A percentile compares a stretch with the other conserved stretches of the same genome.
These are phyloP conservation scores for Termitomyces sp. DNA, from an alignment of 768 basidiomycete genomes.

Conservation along the genomic window DNA sequence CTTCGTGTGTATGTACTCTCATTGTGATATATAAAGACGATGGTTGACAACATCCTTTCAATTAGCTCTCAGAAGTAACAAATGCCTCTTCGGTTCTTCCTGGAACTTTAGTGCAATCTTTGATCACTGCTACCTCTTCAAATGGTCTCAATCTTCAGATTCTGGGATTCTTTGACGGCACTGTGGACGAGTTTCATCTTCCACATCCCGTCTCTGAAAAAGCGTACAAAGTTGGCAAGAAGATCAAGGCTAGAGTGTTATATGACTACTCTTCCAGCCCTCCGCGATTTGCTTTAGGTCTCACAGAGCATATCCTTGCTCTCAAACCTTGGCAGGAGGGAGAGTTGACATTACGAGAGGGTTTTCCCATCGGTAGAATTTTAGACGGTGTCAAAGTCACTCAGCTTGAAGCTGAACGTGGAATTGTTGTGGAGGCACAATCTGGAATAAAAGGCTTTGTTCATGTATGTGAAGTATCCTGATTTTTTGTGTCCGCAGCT, in stretches of 20 bases:
- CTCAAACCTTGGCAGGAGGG: constrained; percentile 36
- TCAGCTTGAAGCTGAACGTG: constrained; percentile 76
- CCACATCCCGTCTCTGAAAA: constrained; percentile 34
- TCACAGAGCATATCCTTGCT: constrained; percentile 64
- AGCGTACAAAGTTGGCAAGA: constrained; percentile 57
- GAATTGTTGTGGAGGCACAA: constrained; percentile 64
- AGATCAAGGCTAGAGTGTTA: constrained; percentile 78
- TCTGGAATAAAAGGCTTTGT: constrained; percentile 72
- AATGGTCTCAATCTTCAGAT: constrained; percentile 84
- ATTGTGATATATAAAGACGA: neutral
- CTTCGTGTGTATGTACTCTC: constrained; percentile 45
- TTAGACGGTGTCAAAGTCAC: constrained; percentile 70
- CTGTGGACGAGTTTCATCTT: constrained; percentile 78
- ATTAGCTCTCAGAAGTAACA: constrained; percentile 69
- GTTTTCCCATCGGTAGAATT: constrained; percentile 68
- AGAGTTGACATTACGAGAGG: constrained; percentile 36
- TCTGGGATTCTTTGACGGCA: constrained; percentile 89
- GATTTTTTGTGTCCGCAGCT: constrained; percentile 5
- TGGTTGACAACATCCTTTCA: neutral
- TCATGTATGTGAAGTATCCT: constrained; percentile 54
- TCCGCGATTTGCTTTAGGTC: constrained; percentile 77
- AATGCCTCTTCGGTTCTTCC: constrained; percentile 82
- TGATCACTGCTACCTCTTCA: constrained; percentile 71
- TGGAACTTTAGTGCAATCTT: constrained; percentile 72
- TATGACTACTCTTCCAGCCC: constrained; percentile 75